Percentiles rank a stretch among this genome's conserved stretches.
Evolutionary conservation across 2,329 filamentous ascomycete genomes (phyloP).

Genomic region (Daldinia sp.): DNA sequence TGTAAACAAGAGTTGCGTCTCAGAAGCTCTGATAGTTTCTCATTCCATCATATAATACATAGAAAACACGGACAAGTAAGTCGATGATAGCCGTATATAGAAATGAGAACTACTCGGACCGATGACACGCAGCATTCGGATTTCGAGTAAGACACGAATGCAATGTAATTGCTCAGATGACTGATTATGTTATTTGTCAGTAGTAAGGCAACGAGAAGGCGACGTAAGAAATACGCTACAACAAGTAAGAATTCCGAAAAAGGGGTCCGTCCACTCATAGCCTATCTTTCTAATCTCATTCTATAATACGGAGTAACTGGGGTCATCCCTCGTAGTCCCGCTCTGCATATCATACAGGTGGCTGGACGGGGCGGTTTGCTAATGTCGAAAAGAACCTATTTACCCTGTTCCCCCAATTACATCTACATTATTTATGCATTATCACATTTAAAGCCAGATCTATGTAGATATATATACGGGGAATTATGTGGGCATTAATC

Average conservation of each 20-base stretch:
- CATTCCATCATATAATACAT: conserved; percentile 6
- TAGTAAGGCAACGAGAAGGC: background rate
- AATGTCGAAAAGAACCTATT: conserved; percentile 12
- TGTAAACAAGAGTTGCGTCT: background rate
- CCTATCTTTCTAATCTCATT: conserved; percentile 18
- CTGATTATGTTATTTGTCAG: background rate
- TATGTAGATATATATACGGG: conserved; percentile 24
- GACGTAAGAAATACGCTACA: conserved; percentile 9
- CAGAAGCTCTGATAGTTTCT: background rate
- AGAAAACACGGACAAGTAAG: background rate
- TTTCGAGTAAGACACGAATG: conserved; percentile 17
- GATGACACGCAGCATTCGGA: conserved; percentile 8
- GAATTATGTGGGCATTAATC: conserved; percentile 21
- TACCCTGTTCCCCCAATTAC: background rate
- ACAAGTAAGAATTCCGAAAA: conserved; percentile 8
- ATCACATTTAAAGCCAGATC: conserved; percentile 29
- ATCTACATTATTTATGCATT: conserved; percentile 19
- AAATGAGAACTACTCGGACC: conserved; percentile 1
- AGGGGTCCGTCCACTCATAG: conserved; percentile 8
- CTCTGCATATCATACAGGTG: conserved; percentile 20
- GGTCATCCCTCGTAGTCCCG: conserved; percentile 15
- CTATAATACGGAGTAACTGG: conserved; percentile 17
- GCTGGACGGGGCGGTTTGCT: conserved; percentile 11
- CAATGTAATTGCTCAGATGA: conserved; percentile 14
- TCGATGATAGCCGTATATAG: background rate